A percentile compares a stretch with the other conserved stretches of the same genome.
Conservation (phyloP, 139 green algal species). For the Mesotaenium endlicherianum region DNA sequence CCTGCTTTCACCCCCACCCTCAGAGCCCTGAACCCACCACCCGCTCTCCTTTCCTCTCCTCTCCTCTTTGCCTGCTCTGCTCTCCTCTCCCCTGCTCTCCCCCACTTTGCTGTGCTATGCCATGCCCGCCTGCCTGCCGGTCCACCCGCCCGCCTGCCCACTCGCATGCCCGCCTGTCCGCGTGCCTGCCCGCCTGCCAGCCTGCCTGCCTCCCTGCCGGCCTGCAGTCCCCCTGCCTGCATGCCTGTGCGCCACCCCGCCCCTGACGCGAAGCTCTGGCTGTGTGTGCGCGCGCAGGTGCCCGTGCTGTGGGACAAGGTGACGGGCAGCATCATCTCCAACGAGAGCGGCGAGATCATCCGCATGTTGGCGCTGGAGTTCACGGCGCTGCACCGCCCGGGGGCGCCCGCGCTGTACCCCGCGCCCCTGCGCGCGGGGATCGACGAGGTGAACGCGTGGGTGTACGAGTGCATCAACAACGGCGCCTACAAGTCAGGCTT, state of each 20-base stretch:
- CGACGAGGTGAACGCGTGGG: conserved; percentile 68
- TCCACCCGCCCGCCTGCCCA: no score
- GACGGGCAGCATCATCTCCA: conserved; percentile 85
- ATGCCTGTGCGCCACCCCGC: no score
- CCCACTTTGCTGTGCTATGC: no score
- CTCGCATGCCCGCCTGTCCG: not conserved
- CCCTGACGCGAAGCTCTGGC: not conserved
- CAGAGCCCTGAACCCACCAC: no score
- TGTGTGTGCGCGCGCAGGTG: not conserved
- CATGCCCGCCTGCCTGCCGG: no score
- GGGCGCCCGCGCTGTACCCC: conserved; percentile 48
- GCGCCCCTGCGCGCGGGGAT: conserved; percentile 15
- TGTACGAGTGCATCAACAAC: conserved; percentile 91
- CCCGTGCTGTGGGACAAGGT: conserved; percentile 94
- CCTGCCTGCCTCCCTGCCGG: not conserved
- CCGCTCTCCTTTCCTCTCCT: no score
- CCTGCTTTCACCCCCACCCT: no score
- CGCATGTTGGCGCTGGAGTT: conserved; percentile 53
- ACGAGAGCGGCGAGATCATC: conserved; percentile 88
- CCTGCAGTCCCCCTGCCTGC: not conserved
- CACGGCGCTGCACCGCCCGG: not conserved
- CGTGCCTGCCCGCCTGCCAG: not conserved
- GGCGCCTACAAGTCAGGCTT: conserved; percentile 95
- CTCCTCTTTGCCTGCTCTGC: no score
- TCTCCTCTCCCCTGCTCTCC: no score